Base-by-base conservation (phyloP, 1,284 basidiomycete species). In the Peniophora sp. region DNA sequence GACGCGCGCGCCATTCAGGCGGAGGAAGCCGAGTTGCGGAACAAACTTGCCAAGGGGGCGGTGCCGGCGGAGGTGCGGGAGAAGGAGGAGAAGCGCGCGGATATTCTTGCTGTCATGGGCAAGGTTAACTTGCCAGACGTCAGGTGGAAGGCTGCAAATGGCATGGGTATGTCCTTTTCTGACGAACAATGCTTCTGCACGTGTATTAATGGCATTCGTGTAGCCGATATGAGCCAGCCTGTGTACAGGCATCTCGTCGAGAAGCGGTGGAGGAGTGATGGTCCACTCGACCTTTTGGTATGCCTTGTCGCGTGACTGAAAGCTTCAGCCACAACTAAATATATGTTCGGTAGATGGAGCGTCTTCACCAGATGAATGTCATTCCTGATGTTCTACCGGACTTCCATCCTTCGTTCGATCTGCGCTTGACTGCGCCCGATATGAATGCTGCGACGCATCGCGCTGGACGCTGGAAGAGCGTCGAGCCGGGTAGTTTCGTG, bases 281-380 rank as follows among this genome's bases (percentile, higher is more conserved):
- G 95, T 5, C 75, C 78, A 39, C 71, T 97, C 46, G 92, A 96
- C 62, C 72, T 92, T 42, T 70, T 97, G 64, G 90, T 92, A 54
- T 43, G 85, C 70, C n/a, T 10, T 47, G 27, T 32, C 27, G 27
- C 27, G 27, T 32, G 27, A 32, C 27, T 5, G 27, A 32, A 32
- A 32, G 27, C 5, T 6, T 12, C 6, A 32, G 27, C 27, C 27
- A 32, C 27, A 32, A 35, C 39, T 58, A 45, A 49, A 48, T 14
- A 35, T 17, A 9, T 51, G 20, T 22, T 42, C 41, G 41, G 44
- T 34, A 93, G 84, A 97, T 97, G 90, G 90, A 97, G 66, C 85
- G 94, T 59, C 66, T 96, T 45, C 75, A 88, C 60, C 86, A 93
- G 68, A 92, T 97, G 90, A 72, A 85, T 48, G 83, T 98, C 49